Conservation (phyloP, 257 asterid species). For the Agastache rugosa region DNA sequence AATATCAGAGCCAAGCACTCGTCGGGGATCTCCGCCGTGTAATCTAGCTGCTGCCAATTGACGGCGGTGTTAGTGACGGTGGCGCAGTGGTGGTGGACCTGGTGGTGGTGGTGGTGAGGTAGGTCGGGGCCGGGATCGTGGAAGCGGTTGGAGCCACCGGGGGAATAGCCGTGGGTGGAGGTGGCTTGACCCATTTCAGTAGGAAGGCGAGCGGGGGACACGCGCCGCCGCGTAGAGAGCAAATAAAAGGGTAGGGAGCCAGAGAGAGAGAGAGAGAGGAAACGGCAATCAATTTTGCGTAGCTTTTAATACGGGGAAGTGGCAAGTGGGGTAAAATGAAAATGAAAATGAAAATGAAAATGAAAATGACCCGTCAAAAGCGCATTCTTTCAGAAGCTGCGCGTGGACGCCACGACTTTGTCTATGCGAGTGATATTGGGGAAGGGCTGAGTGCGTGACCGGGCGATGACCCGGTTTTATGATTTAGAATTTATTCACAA, state of each 20-base stretch:
- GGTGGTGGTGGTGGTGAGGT: slow-evolving; percentile 25
- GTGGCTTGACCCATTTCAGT: slow-evolving; percentile 40
- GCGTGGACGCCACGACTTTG: slow-evolving; percentile 38
- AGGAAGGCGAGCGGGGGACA: slow-evolving; percentile 21
- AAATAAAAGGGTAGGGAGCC: background rate
- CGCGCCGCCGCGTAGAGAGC: slow-evolving; percentile 43
- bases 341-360: too few relatives aligned
- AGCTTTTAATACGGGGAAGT: slow-evolving; percentile 37
- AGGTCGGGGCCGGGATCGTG: slow-evolving; percentile 32
- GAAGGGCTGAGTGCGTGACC: background rate
- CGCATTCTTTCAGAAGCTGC: slow-evolving; percentile 18
- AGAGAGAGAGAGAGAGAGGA: background rate
- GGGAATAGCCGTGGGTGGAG: slow-evolving; percentile 38
- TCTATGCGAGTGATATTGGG: slow-evolving; percentile 10
- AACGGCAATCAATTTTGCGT: background rate
- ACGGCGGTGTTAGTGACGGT: slow-evolving; percentile 23
- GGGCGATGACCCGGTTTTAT: background rate
- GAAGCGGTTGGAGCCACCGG: slow-evolving; percentile 30
- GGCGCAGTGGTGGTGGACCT: slow-evolving; percentile 10
- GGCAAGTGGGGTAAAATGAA: slow-evolving; percentile 17
- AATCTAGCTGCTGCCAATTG: slow-evolving; percentile 39
- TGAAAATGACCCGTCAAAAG: slow-evolving; percentile 42
- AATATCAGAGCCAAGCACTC: slow-evolving; percentile 77
- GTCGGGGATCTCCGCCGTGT: slow-evolving; percentile 66
- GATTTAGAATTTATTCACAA: background rate